Evolutionary conservation across 2,329 filamentous ascomycete species (phyloP), one percentile per base, ranked within the genome.

Genomic region (Arthrinium phaeospermum): DNA sequence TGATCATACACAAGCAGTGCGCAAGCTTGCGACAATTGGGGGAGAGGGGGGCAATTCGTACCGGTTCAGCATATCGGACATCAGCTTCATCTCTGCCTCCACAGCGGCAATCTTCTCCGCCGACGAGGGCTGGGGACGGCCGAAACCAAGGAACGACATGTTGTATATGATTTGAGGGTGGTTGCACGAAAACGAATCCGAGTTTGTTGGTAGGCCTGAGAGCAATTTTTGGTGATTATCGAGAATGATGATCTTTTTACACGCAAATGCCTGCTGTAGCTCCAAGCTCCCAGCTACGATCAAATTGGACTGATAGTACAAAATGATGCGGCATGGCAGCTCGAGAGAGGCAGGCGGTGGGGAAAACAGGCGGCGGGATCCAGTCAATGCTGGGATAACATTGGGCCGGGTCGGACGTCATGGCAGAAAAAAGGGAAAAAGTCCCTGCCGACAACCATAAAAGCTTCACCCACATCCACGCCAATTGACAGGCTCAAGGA

Each of bases 41-140:
- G 46, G n/a, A 24, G 27, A 13, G 37, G 7, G 22, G 37, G 7
- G 13, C 27, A 12, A 19, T 49, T 57, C 70, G 37, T 90, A 98
- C 96, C 96, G 94, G 87, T 95, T 96, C 89, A 98, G 97, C 92
- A 98, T 98, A 84, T 98, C 95, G 75, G 95, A 94, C 78, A 98
- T 91, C 88, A 98, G 95, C 86, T 98, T 96, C 85, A 98, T 94
- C 87, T 99, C 97, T 77, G 94, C 93, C 87, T 99, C 96, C 79
- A 97, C 95, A 79, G 94, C 94, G 79, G 94, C 93, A 83, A 99
- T 96, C 90, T 98, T 99, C 89, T 98, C 94, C 84, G 94, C 95
- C 80, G 95, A 98, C 75, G 94, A 93, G 82, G 95, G 93, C 86
- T 98, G 94, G 75, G 94, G 93, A 77, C 91, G 88, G 80, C 88